phyloP scores from a whole-genome alignment of 2,329 filamentous ascomycete species.

The Ambrosiella xylebori region DNA sequence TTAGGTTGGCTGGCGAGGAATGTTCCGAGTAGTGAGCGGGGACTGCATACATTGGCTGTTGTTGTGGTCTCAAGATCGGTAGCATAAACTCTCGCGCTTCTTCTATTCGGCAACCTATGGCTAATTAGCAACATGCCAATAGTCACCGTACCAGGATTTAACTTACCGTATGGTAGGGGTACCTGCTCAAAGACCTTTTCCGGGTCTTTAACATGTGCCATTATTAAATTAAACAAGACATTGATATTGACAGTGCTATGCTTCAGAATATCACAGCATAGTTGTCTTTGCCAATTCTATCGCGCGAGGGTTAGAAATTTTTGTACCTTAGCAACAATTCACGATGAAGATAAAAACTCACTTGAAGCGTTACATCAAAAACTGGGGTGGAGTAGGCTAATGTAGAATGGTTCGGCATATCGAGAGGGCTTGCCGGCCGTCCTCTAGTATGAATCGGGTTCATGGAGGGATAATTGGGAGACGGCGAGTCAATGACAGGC shows the following conservation, averaged over 20 bases:
- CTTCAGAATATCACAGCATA: conserved; percentile 34
- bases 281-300: neutral
- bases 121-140: neutral
- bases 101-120: neutral
- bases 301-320: neutral
- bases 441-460: neutral
- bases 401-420: neutral
- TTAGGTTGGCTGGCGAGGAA: neutral
- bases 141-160: neutral
- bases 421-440: neutral
- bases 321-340: neutral
- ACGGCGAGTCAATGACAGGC: neutral
- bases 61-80: neutral
- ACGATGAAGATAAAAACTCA: neutral
- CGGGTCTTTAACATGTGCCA: neutral
- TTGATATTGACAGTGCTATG: conserved; percentile 32
- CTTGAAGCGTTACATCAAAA: neutral
- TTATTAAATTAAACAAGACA: conserved; percentile 31
- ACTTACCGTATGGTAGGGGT: neutral
- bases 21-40: neutral
- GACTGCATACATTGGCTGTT: neutral
- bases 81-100: neutral
- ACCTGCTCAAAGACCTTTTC: neutral
- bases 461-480: neutral
- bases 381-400: neutral